Conservation (phyloP, 306 rosid species). For the Medicago lupulina region DNA sequence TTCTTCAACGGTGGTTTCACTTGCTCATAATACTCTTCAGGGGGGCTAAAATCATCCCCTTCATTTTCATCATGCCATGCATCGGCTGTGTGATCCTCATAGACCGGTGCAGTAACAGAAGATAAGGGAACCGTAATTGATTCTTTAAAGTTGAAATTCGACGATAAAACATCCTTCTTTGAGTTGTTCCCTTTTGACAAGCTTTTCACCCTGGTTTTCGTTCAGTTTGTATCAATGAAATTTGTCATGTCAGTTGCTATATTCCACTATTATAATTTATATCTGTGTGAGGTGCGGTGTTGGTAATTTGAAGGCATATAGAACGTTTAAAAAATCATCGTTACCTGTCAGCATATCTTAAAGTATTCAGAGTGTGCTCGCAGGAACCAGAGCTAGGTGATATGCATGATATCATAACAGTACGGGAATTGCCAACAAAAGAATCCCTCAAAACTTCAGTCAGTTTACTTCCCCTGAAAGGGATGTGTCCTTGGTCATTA, state of each 20-base stretch:
- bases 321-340: conserved; percentile 17
- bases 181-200: conserved; percentile 84
- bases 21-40: conserved; percentile 75
- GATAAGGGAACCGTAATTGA: conserved; percentile 80
- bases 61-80: conserved; percentile 72
- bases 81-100: conserved; percentile 63
- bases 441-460: conserved; percentile 99
- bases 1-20: conserved; percentile 79
- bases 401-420: conserved; percentile 98
- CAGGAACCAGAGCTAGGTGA: conserved; percentile 98
- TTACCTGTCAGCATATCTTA: conserved; percentile 99
- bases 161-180: conserved; percentile 78
- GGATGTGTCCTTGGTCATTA: conserved; percentile 98
- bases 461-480: conserved; percentile 97
- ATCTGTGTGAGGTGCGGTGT: conserved; percentile 23
- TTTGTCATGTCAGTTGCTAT: conserved; percentile 22
- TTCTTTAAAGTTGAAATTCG: conserved; percentile 80
- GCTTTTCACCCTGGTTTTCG: conserved; percentile 82
- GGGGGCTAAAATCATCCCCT: conserved; percentile 69
- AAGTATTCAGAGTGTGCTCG: conserved; percentile 95
- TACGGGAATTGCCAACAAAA: conserved; percentile 93
- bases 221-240: conserved; percentile 32
- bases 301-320: conserved; percentile 20
- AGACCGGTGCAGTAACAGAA: conserved; percentile 61
- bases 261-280: neutral